Percentiles rank a stretch among this genome's conserved stretches.
phyloP scores from a whole-genome alignment of 306 rosid species.

The cucumber (Cucumis sativus) region DNA sequence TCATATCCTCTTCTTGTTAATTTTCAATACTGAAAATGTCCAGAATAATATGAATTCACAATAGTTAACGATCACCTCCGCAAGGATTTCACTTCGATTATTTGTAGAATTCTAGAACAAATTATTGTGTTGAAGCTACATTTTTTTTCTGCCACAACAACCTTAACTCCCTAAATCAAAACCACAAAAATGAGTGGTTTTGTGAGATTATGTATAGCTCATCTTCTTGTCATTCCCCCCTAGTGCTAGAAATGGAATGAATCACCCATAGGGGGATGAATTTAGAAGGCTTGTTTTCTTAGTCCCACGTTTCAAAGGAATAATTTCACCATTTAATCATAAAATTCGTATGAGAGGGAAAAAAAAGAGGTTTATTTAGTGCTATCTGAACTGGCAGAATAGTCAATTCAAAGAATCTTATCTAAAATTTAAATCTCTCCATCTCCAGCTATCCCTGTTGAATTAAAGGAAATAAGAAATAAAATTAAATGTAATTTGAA shows the following conservation, averaged over 20 bases:
- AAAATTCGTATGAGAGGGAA: not conserved
- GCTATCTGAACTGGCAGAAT: not conserved
- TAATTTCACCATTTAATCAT: not conserved
- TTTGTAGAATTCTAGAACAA: not conserved
- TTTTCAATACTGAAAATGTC: not conserved
- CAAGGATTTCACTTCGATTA: not conserved
- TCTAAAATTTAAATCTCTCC: not conserved
- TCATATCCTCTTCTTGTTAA: not conserved
- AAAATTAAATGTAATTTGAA: not conserved
- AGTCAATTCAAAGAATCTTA: not conserved
- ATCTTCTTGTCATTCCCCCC: not conserved
- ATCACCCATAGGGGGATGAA: not conserved
- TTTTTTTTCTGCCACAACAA: not conserved
- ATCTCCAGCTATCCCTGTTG: not conserved
- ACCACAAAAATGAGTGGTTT: not conserved
- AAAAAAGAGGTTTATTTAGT: not conserved
- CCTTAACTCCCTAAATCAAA: not conserved
- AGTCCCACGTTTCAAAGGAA: not conserved
- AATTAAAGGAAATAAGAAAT: not conserved
- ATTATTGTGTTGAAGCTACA: no score
- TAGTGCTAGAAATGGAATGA: not conserved
- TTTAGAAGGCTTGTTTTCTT: not conserved
- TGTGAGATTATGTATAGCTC: not conserved
- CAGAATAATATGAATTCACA: no score
- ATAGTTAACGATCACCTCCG: not conserved